phyloP scores from a whole-genome alignment of 176 grass and related monocot genomes.

The Bonia amplexicaulis region DNA sequence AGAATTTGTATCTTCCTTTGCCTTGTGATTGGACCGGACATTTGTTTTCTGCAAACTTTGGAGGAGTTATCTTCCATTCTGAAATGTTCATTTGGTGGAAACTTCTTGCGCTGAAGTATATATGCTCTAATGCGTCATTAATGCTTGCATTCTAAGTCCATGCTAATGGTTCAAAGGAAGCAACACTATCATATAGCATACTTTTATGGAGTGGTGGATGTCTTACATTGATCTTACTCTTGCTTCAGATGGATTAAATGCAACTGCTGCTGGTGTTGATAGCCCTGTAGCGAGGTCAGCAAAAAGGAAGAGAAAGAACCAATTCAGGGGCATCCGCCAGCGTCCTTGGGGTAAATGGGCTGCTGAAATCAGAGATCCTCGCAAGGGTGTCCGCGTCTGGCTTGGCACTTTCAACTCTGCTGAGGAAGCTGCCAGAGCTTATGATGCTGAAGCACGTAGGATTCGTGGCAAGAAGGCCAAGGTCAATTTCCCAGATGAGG shows the following conservation, averaged over 20 bases:
- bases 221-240: constrained; percentile 16
- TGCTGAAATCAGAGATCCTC: constrained; percentile 95
- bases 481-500: constrained; percentile 81
- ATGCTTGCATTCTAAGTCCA: background rate
- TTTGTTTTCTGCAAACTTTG: background rate
- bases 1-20: background rate
- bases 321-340: constrained; percentile 82
- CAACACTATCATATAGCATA: background rate
- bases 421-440: constrained; percentile 94
- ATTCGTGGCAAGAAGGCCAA: constrained; percentile 98
- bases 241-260: constrained; percentile 32
- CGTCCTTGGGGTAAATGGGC: constrained; percentile 99
- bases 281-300: constrained; percentile 13
- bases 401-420: constrained; percentile 90
- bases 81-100: background rate
- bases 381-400: constrained; percentile 90
- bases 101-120: background rate
- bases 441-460: constrained; percentile 76
- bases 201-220: background rate
- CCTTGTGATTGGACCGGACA: background rate
- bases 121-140: background rate
- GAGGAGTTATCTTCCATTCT: background rate
- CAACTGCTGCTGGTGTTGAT: constrained; percentile 19
- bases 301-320: constrained; percentile 83
- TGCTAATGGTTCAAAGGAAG: background rate